Conservation (phyloP, 345 rosid genomes). For the Trapa bicornis region DNA sequence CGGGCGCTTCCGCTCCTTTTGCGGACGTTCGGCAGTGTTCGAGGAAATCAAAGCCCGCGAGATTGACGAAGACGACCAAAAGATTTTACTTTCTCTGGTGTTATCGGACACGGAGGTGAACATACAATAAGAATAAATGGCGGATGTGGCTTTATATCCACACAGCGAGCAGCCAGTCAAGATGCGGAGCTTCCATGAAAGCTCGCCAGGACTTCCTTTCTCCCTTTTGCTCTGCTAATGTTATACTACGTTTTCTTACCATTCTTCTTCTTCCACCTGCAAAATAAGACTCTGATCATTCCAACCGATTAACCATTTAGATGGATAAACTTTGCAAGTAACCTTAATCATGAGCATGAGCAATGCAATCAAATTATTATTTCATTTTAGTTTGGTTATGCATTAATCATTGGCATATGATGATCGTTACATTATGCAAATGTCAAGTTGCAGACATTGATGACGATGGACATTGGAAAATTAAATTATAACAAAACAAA, state of each 20-base stretch:
- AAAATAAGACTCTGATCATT: too few species aligned
- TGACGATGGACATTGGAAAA: too few species aligned
- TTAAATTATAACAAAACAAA: too few species aligned
- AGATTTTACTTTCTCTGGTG: not conserved
- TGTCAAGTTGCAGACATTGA: too few species aligned
- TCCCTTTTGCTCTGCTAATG: not conserved
- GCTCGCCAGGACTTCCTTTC: not conserved
- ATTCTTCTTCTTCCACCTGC: not conserved
- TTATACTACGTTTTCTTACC: too few species aligned
- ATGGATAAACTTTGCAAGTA: too few species aligned
- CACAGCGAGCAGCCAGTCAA: slow-evolving; percentile 17
- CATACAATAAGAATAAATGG: not conserved
- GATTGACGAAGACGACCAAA: not conserved
- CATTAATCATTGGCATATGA: too few species aligned
- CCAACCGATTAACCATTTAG: too few species aligned
- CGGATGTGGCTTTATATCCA: not conserved
- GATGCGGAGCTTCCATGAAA: slow-evolving; percentile 13
- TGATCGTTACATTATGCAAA: too few species aligned
- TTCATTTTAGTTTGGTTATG: too few species aligned
- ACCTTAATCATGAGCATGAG: too few species aligned
- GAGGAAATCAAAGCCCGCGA: slow-evolving; percentile 4
- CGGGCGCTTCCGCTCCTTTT: not conserved
- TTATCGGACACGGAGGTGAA: not conserved
- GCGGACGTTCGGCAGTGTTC: not conserved
- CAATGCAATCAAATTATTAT: too few species aligned